Base-by-base conservation (phyloP, 2,329 filamentous ascomycete genomes). In the Neofusicoccum ribis region DNA sequence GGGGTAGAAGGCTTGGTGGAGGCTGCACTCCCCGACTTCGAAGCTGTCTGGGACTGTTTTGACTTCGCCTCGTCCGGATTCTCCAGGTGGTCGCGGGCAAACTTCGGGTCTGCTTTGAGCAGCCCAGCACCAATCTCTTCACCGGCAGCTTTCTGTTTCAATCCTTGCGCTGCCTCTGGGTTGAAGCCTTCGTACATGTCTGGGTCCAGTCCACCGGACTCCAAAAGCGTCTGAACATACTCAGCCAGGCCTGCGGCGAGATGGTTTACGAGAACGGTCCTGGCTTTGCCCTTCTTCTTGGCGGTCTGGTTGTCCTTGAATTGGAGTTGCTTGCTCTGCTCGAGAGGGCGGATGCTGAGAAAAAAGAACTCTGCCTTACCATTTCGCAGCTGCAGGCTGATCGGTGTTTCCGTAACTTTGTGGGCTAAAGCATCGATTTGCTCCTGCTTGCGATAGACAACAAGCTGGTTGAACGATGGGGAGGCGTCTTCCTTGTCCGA, bases 151-250 rank as follows among this genome's bases (percentile, higher is more conserved):
- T 47, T 60, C 27, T 60, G 41, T 2, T 36, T 15, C n/a, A 31
- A 37, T 23, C 43, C 23, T 47, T 11, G 15, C 47, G 5, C 20
- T 20, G 20, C 15, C 4, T 60, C 34, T 5, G 56, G 56, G 17
- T 47, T 60, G 56, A 60, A 60, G 11, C 56, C 56, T 44, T 60
- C 56, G 15, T 60, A 60, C 5, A 20, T 14, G 8, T 34, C 61
- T 5, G 47, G 36, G 15, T 7, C 27, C 31, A 52, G 20, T 12
- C 36, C n/a, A 1, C 50, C 37, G 8, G 50, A 36, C 27, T 56
- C 46, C 20, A 60, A n/a, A 11, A 17, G 43, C 17, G 4, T 15
- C 31, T 11, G 31, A 27, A 60, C 56, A 23, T 37, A 47, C 8
- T 5, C 9, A 8, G 12, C 3, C 11, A 60, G 15, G 3, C 27